Evolutionary conservation across 176 grass and related monocot species (phyloP).

Genomic region (Ampelocalamus luodianensis): DNA sequence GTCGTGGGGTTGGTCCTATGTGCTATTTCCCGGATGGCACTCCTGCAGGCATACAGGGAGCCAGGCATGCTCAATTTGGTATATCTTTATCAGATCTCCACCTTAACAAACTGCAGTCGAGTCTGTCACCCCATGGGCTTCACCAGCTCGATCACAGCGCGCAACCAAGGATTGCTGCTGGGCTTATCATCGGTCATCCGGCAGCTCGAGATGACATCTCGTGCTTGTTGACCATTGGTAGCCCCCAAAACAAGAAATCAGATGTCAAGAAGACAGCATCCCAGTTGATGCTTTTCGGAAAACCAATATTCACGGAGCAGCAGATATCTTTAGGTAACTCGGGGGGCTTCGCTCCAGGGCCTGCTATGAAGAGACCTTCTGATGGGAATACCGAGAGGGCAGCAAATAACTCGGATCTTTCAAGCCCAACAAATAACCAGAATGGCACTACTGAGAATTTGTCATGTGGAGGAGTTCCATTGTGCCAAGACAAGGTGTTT

Average conservation of each 20-base stretch:
- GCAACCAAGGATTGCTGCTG: slow-evolving; percentile 62
- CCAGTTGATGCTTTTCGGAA: slow-evolving; percentile 88
- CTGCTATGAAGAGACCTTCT: slow-evolving; percentile 52
- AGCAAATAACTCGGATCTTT: slow-evolving; percentile 49
- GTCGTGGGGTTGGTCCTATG: slow-evolving; percentile 52
- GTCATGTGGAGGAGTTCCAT: slow-evolving; percentile 34
- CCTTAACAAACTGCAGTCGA: slow-evolving; percentile 75
- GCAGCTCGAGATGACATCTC: slow-evolving; percentile 68
- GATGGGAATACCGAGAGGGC: slow-evolving; percentile 47
- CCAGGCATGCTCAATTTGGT: slow-evolving; percentile 99
- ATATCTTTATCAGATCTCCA: slow-evolving; percentile 83
- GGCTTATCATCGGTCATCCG: slow-evolving; percentile 55
- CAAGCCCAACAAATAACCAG: slow-evolving; percentile 51
- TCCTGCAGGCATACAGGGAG: slow-evolving; percentile 99
- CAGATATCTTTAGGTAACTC: slow-evolving; percentile 71
- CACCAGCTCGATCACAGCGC: slow-evolving; percentile 54
- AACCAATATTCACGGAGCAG: slow-evolving; percentile 83
- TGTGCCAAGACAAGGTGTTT: slow-evolving; percentile 41
- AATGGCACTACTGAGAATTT: slow-evolving; percentile 41
- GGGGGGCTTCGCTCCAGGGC: slow-evolving; percentile 24
- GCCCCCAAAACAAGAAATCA: slow-evolving; percentile 62
- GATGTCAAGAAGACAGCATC: slow-evolving; percentile 56
- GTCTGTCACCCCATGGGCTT: slow-evolving; percentile 56
- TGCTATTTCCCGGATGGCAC: slow-evolving; percentile 75
- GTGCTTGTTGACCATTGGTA: slow-evolving; percentile 84